Base-by-base conservation (phyloP, 768 basidiomycete species). In the Lentinula raphanica region DNA sequence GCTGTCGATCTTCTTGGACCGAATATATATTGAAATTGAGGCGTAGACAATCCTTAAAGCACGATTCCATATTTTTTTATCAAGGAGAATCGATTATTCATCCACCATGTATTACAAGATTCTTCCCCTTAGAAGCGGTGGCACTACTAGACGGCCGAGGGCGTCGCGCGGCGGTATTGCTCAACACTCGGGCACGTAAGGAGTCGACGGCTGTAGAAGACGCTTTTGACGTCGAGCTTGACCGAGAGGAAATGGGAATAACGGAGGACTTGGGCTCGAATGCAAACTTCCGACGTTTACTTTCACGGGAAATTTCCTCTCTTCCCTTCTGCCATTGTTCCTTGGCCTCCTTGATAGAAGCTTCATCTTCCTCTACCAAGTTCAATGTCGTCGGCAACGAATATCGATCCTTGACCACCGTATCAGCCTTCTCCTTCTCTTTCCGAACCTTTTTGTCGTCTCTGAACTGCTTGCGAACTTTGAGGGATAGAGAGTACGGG, bases 361-460 rank as follows among this genome's bases (percentile, higher is more conserved):
- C 79, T n/a, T 80, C 81, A 51, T 87, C 84, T 42, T 87, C 87
- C 56, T 79, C 83, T 3, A 88, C 71, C 5, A 97, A 78, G 36
- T 70, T 77, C 48, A 98, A 71, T 3, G 79, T 76, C 55, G 83
- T 80, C 1, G 89, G 88, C 15, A 99, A 71, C 1, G 85, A 94
- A 72, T 92, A 97, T 62, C 82, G 79, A 27, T 76, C 83, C 66
- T 86, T 88, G 50, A 98, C 72, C 8, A 69, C 72, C 48, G 91
- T 86, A 64, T 98, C 95, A 12, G 78, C 79, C 21, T 76, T 77
- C 62, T 83, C 78, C 63, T 88, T 88, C 56, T 78, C 81, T 64
- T 84, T 76, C 49, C 90, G 86, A 0, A 88, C 70, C 72, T 88
- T 91, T 76, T 98, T 99, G 60, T 90, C 89, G 59, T 86, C 83